These are phyloP conservation scores for Irpex sp. DNA, from an alignment of 1,284 basidiomycete genomes.

Conservation along the genomic window DNA sequence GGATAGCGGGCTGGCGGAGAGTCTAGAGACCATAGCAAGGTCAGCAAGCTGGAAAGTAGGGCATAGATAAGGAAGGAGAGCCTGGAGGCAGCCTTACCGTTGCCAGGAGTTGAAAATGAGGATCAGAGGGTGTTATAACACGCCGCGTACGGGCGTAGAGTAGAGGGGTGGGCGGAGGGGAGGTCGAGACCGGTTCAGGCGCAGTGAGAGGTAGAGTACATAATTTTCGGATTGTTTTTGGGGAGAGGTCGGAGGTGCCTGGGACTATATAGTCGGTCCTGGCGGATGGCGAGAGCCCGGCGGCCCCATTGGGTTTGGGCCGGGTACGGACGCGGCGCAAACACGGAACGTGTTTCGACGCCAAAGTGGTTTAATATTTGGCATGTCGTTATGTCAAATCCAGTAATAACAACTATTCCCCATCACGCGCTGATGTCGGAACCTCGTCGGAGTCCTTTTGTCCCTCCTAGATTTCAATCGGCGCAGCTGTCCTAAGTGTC, in stretches of 20 bases:
- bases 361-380: conserved; percentile 33
- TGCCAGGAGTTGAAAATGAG: conserved; percentile 28
- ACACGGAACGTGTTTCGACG: conserved; percentile 58
- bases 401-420: conserved; percentile 3
- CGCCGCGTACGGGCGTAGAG: background rate
- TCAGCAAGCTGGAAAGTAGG: background rate
- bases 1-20: conserved; percentile 14
- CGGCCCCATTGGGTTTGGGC: conserved; percentile 34
- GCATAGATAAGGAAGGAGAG: background rate
- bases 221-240: conserved; percentile 33
- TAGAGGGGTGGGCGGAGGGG: conserved; percentile 1
- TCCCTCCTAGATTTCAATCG: background rate
- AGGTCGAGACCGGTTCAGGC: conserved; percentile 13
- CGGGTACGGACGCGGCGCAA: conserved; percentile 43
- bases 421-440: conserved; percentile 2
- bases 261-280: conserved; percentile 39
- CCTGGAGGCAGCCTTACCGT: conserved; percentile 23
- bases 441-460: background rate
- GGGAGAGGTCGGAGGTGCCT: conserved; percentile 32
- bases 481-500: background rate
- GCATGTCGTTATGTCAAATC: conserved; percentile 19
- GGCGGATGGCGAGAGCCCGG: conserved; percentile 41
- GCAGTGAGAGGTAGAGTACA: conserved; percentile 18
- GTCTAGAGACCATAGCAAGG: conserved; percentile 7
- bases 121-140: conserved; percentile 16